Evolutionary conservation across 1,139 yeast species (phyloP).

Genomic region (Blastobotrys malaysiensis): DNA sequence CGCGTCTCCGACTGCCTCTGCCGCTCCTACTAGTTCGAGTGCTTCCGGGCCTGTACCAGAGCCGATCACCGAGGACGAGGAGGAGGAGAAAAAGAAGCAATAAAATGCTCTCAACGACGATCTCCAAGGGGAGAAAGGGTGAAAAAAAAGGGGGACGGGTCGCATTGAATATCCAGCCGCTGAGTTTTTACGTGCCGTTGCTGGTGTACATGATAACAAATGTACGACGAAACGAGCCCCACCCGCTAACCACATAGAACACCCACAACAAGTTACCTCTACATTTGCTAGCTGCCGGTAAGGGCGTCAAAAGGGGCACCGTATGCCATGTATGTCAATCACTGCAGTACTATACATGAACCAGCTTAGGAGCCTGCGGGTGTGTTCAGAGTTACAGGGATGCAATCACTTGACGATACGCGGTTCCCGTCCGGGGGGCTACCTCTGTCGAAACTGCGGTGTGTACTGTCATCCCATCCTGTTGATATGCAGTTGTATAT

Average conservation of each 20-base stretch:
- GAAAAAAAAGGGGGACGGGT: background rate
- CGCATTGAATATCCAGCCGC: background rate
- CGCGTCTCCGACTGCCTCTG: background rate
- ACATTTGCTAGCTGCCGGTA: background rate
- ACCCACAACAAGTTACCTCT: no score
- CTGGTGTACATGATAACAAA: constrained; percentile 1
- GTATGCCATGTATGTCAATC: background rate
- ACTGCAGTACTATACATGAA: background rate
- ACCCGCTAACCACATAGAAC: background rate
- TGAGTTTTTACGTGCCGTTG: no score
- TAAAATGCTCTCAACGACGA: background rate
- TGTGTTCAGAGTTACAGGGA: background rate
- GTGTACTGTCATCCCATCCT: no score
- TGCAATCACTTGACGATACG: background rate
- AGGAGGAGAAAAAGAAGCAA: constrained; percentile 7
- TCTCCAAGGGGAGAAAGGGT: background rate
- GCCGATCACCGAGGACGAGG: constrained; percentile 5
- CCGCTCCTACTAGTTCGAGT: no score
- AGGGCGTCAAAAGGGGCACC: constrained; percentile 1
- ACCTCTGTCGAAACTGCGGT: no score
- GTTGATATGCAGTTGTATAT: no score
- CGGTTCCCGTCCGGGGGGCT: background rate
- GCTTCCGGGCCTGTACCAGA: constrained; percentile 2
- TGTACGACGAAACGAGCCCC: background rate
- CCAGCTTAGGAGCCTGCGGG: background rate